phyloP scores from a whole-genome alignment of 2,329 filamentous ascomycete genomes.

The Exophiala alcalophila region DNA sequence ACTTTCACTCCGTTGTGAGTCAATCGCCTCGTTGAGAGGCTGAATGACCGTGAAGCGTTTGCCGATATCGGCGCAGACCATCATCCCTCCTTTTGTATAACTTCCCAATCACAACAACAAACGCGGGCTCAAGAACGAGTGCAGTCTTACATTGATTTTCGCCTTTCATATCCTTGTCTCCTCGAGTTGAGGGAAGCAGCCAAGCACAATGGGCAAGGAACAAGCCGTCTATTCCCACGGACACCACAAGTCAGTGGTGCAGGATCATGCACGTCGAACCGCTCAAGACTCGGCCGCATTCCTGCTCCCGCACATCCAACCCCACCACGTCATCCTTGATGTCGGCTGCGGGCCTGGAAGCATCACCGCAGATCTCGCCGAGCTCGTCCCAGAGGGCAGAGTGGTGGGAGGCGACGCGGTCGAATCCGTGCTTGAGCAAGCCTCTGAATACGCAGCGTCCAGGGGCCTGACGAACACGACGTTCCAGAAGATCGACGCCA shows the following conservation, averaged over 20 bases:
- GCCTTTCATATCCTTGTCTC: too few relatives aligned
- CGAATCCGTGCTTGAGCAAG: constrained; percentile 34
- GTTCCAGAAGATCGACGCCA: constrained; percentile 41
- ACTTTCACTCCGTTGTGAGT: too few relatives aligned
- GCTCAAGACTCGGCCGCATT: constrained; percentile 40
- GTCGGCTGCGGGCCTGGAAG: constrained; percentile 46
- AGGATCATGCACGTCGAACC: constrained; percentile 36
- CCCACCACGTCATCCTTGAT: constrained; percentile 41
- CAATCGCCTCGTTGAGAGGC: too few relatives aligned
- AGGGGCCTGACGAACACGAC: constrained; percentile 36
- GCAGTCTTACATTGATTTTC: too few relatives aligned
- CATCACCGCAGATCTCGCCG: constrained; percentile 43
- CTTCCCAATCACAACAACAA: too few relatives aligned
- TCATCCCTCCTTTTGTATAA: too few relatives aligned
- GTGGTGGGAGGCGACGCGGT: constrained; percentile 39
- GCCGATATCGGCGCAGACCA: too few relatives aligned
- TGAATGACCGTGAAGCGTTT: too few relatives aligned
- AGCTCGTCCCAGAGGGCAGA: constrained; percentile 38
- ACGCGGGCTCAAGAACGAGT: too few relatives aligned
- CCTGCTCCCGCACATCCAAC: constrained; percentile 39
- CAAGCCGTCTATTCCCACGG: constrained; percentile 39
- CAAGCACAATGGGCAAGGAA: constrained; percentile 20
- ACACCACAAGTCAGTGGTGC: constrained; percentile 39
- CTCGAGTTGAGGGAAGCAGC: too few relatives aligned
- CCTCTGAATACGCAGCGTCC: constrained; percentile 32